Base-by-base conservation (phyloP, 169 alveolate species). In the Eimeria maxima region DNA sequence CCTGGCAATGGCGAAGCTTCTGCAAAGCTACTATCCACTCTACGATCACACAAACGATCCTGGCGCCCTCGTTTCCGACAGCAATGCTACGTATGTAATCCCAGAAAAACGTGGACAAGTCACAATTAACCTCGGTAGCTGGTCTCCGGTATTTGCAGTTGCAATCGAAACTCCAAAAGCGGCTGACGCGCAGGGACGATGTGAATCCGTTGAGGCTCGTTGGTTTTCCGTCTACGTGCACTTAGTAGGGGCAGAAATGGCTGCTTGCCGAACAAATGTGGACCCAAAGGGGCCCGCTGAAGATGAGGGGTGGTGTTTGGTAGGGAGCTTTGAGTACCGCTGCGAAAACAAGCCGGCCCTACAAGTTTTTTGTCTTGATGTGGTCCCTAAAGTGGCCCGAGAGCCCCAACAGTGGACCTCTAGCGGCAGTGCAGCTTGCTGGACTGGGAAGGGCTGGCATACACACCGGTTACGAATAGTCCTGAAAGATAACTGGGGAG, bases 201-300 rank as follows among this genome's bases (percentile, higher is more conserved):
- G 93, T 24, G 93, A 22, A 18, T 44, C 93, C 24, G 53, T 38
- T 3, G 93, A 84, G 38, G 18, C 38, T 42, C 93, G 55, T 11
- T 60, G 53, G 80, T 84, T 84, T 84, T 84, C 93, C 78, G 76
- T 84, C 13, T 84, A 84, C 78, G 57, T 84, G 4, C 80, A 57
- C 11, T 45, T 84, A 33, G 80, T 57, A 14, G 93, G 65, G 20
- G 11, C 29, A 24, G 57, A 29, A 29, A 27, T 29, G 33, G 4
- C 42, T 38, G 57, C 60, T 0, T 84, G 93, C n/a, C 93, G 74
- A 60, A 7, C 5, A 42, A 0, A 22, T 24, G 20, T 7, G 7
- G 29, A 33, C 20, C 18, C 29, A 16, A 24, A 47, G 50, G 38
- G 38, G 4, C 55, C 4, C 38, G 57, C 8, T n/a, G 78, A n/a